Percentiles rank a stretch among this genome's conserved stretches.
Conservation (phyloP, 164 flowering plant species). For the Tinospora cordifolia region DNA sequence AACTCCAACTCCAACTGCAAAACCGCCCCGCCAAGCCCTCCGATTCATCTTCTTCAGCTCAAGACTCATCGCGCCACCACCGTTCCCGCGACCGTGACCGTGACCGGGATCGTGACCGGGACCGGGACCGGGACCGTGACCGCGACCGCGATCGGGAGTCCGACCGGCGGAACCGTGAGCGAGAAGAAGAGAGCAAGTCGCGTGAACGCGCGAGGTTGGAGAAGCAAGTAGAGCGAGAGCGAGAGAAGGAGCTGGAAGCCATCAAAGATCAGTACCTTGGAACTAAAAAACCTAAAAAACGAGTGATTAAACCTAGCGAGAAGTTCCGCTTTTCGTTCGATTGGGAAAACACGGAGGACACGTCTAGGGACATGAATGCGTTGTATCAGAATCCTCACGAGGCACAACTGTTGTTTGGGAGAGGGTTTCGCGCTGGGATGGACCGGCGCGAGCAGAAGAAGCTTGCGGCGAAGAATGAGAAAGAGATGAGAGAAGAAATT, state of each 20-base stretch:
- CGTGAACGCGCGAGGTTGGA: constrained; percentile 43
- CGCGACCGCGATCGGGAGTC: constrained; percentile 37
- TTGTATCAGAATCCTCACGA: constrained; percentile 93
- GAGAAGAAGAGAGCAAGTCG: constrained; percentile 47
- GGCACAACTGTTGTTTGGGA: constrained; percentile 76
- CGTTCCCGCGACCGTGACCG: constrained; percentile 35
- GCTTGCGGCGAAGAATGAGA: constrained; percentile 78
- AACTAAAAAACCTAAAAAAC: constrained; percentile 82
- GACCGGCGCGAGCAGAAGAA: constrained; percentile 92
- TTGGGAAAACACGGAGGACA: constrained; percentile 95
- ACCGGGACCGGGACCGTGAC: constrained; percentile 28
- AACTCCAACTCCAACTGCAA: constrained; percentile 11
- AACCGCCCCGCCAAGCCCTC: constrained; percentile 8
- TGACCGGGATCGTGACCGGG: constrained; percentile 29
- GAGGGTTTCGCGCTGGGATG: constrained; percentile 92
- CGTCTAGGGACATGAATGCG: constrained; percentile 74
- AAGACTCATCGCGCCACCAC: constrained; percentile 21
- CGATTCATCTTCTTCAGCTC: neutral
- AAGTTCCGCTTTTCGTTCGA: constrained; percentile 89
- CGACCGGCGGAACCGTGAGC: constrained; percentile 44
- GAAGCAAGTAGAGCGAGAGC: constrained; percentile 47
- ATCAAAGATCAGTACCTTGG: constrained; percentile 94
- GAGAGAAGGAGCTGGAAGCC: constrained; percentile 58
- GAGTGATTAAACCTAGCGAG: constrained; percentile 87
- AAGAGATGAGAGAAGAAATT: constrained; percentile 61